A percentile compares a stretch with the other conserved stretches of the same genome.
phyloP scores from a whole-genome alignment of 148 eudicot species.

The Euryodendron excelsum region DNA sequence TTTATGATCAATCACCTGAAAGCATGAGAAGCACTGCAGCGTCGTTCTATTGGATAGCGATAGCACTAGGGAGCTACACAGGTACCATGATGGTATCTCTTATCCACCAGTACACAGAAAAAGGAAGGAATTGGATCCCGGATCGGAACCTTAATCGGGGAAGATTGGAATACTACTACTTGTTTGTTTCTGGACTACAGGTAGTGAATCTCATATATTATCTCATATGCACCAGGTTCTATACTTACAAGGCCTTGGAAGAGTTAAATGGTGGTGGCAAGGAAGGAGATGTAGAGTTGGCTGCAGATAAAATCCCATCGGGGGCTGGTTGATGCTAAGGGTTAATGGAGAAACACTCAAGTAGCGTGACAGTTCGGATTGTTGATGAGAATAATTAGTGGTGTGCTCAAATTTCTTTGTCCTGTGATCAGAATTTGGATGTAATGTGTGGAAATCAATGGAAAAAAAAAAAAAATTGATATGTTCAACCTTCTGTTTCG shows the following conservation, averaged over 20 bases:
- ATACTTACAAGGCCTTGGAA: conserved; percentile 40
- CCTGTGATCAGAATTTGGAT: too few relatives aligned
- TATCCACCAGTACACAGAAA: conserved; percentile 38
- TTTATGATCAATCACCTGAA: conserved; percentile 55
- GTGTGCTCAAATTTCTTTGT: too few relatives aligned
- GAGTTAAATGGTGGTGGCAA: conserved; percentile 12
- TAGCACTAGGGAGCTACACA: conserved; percentile 38
- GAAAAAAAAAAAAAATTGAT: too few relatives aligned
- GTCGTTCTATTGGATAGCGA: conserved; percentile 41
- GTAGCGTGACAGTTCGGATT: not conserved
- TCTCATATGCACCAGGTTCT: conserved; percentile 29
- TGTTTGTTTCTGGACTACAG: conserved; percentile 38
- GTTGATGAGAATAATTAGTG: too few relatives aligned
- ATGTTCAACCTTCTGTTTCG: too few relatives aligned
- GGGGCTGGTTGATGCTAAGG: not conserved
- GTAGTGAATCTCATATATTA: conserved; percentile 33
- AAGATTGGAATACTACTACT: conserved; percentile 35
- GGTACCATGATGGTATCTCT: conserved; percentile 48
- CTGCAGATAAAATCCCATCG: not conserved
- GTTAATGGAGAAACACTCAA: not conserved
- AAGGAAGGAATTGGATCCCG: conserved; percentile 38
- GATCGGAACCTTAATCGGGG: conserved; percentile 39
- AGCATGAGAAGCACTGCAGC: conserved; percentile 53
- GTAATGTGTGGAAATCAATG: too few relatives aligned
- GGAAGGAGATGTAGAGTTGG: conserved; percentile 21